Base-by-base conservation (phyloP, 129 eudicot genomes). In the Dittrichia graveolens region DNA sequence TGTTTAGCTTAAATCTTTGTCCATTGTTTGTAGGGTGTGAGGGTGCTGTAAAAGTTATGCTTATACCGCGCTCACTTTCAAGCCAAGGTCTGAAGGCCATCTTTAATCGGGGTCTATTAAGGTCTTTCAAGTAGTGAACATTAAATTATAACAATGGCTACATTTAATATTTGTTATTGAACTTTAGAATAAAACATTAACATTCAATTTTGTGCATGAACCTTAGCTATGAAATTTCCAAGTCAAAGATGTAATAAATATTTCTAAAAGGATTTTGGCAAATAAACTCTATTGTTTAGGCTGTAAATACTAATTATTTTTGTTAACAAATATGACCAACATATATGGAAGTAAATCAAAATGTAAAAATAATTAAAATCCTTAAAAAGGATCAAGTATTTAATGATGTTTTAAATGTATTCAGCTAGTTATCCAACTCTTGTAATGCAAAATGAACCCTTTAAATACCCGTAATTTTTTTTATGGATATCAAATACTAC, bases 351-450 rank as follows among this genome's bases (percentile, higher is more conserved):
- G 16, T 10, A 60, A 58, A 58, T 45, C 9, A 42, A 4, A 10
- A 56, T 45, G 31, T 47, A 46, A 59, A 59, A 68, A 39, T 60
- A 14, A 4, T 24, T 44, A 14, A 60, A 46, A 67, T 60, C 66
- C 24, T 5, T 10, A 58, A 58, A 31, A 14, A 38, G 13, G 2
- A 12, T 5, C 44, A 58, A 44, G 5, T 31, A 3, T 57, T 24
- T 76, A 58, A 57, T 19, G 43, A 1, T 31, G 40, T 58, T 49
- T 18, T 47, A 47, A 69, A 77, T 60, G 48, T 54, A 58, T 19
- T 34, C 37, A 56, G 31, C 31, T 24, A 24, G 2, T 24, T 24
- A 24, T 24, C 31, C 31, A 47, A 67, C 16, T 56, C 16, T n/a
- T 12, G 44, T 4, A 67, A 37, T 11, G 52, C 43, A 16, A 52